Conservation (phyloP, 805 yeast genomes). For the Ogataea populi-albae region DNA sequence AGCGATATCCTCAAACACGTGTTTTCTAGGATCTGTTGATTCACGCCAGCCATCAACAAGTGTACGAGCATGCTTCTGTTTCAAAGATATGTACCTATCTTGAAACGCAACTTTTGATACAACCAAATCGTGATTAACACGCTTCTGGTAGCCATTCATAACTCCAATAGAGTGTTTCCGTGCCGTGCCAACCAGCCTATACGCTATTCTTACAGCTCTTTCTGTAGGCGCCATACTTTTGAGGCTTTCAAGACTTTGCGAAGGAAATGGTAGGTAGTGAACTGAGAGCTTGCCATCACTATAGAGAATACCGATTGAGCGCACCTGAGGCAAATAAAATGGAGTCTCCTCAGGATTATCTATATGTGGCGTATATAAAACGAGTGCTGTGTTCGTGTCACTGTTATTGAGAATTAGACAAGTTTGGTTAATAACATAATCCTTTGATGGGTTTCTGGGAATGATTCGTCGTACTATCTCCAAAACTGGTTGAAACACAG, state of each 20-base stretch:
- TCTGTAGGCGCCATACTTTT: conserved; percentile 42
- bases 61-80: conserved; percentile 73
- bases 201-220: conserved; percentile 78
- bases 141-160: conserved; percentile 77
- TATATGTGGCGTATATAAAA: conserved; percentile 80
- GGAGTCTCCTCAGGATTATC: conserved; percentile 60
- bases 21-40: conserved; percentile 90
- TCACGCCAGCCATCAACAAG: conserved; percentile 88
- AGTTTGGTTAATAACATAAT: conserved; percentile 79
- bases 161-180: conserved; percentile 81
- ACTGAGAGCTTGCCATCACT: conserved; percentile 53
- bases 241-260: conserved; percentile 26
- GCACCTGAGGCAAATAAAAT: conserved; percentile 83
- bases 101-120: conserved; percentile 83
- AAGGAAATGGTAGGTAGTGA: conserved; percentile 67
- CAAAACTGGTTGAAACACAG: conserved; percentile 34
- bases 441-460: conserved; percentile 91
- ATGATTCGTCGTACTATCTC: conserved; percentile 78
- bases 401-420: conserved; percentile 51
- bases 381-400: conserved; percentile 43
- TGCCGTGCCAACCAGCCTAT: conserved; percentile 74
- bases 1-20: conserved; percentile 93
- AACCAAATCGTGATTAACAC: conserved; percentile 85
- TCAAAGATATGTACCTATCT: conserved; percentile 72
- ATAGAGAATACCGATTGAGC: conserved; percentile 69